Conservation (phyloP, 192 early-diverging fungal species). For the Mortierella alpina region DNA sequence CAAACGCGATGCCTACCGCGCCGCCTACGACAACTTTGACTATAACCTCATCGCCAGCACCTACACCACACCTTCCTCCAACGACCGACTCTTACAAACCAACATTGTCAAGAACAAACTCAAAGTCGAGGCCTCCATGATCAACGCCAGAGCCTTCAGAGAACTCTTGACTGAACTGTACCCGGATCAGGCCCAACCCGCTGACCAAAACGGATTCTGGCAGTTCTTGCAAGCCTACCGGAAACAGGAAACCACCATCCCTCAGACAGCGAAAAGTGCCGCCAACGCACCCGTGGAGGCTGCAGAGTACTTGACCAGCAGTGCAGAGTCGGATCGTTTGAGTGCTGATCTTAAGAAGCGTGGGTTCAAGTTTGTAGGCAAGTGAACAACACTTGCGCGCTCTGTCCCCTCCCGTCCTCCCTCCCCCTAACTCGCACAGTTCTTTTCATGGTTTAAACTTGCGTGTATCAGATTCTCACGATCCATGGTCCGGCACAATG, state of each 20-base stretch:
- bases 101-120: conserved; percentile 48
- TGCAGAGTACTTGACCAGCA: conserved; percentile 9
- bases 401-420: background rate
- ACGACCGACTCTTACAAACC: conserved; percentile 34
- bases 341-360: conserved; percentile 48
- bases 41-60: conserved; percentile 34
- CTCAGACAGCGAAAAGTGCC: background rate
- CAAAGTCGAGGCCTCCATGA: conserved; percentile 47
- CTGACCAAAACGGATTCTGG: conserved; percentile 49
- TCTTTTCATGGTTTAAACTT: background rate
- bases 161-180: conserved; percentile 29
- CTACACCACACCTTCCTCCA: conserved; percentile 30
- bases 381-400: background rate
- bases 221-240: conserved; percentile 37
- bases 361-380: conserved; percentile 54
- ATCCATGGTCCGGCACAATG: background rate
- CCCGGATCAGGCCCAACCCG: conserved; percentile 28
- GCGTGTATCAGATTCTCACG: too few relatives aligned
- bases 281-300: background rate
- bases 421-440: background rate
- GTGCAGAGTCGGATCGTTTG: conserved; percentile 37
- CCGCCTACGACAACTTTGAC: conserved; percentile 45
- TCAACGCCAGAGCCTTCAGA: conserved; percentile 34
- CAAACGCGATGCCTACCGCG: conserved; percentile 46
- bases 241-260: background rate